Evolutionary conservation across 106 monocot genomes (phyloP).

Genomic region (Apostasia shenzhenica): DNA sequence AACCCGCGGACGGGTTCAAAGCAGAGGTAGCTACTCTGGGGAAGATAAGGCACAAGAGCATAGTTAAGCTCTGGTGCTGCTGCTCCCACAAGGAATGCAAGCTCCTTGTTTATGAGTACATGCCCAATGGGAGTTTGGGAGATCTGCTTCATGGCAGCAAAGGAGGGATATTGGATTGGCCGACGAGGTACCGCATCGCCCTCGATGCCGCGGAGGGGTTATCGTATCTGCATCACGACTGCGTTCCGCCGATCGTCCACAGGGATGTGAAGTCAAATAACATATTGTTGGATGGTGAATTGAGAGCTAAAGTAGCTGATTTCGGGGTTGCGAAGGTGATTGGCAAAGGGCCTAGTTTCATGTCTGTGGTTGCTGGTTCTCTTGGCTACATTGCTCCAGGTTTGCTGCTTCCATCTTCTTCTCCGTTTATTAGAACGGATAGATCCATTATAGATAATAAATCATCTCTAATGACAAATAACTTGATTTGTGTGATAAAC

Average conservation of each 20-base stretch:
- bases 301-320: constrained; percentile 46
- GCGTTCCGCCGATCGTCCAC: constrained; percentile 49
- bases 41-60: constrained; percentile 43
- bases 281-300: constrained; percentile 48
- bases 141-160: constrained; percentile 33
- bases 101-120: constrained; percentile 39
- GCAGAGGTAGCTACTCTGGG: constrained; percentile 36
- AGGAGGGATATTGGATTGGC: constrained; percentile 39
- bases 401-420: constrained; percentile 7
- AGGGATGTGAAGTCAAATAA: constrained; percentile 59
- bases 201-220: constrained; percentile 46
- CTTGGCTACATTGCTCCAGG: constrained; percentile 69
- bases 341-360: constrained; percentile 34
- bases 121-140: constrained; percentile 38
- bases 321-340: constrained; percentile 58
- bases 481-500: too few species aligned
- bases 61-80: constrained; percentile 37
- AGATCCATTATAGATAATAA: too few species aligned
- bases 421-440: background rate
- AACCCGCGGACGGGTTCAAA: constrained; percentile 12
- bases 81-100: constrained; percentile 29
- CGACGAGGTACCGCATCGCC: constrained; percentile 36
- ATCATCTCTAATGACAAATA: too few species aligned
- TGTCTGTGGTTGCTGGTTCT: constrained; percentile 56
- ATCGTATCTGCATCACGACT: constrained; percentile 53